Conservation (phyloP, 768 basidiomycete genomes). For the Nidularia pulvinata region DNA sequence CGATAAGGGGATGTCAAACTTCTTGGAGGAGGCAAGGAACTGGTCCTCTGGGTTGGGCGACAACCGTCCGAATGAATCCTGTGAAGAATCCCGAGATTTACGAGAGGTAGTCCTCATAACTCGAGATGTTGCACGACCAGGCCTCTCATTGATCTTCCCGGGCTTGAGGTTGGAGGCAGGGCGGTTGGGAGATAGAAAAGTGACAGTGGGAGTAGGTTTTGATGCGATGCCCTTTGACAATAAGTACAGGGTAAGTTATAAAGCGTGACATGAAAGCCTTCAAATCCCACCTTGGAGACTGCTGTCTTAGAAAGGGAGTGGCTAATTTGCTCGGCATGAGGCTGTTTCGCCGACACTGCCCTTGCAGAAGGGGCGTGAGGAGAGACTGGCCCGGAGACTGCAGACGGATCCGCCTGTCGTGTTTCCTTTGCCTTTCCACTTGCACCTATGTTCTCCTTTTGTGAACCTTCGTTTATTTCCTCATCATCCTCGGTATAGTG, state of each 20-base stretch:
- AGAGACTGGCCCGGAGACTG: conserved; percentile 14
- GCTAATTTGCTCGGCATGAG: conserved; percentile 19
- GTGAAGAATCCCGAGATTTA: conserved; percentile 29
- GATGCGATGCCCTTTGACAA: background rate
- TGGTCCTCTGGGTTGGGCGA: conserved; percentile 44
- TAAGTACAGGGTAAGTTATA: background rate
- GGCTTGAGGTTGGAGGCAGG: no score
- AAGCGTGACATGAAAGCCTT: conserved; percentile 1
- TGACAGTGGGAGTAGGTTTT: background rate
- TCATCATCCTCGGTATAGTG: conserved; percentile 24
- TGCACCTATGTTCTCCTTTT: conserved; percentile 48
- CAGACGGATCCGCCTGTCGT: conserved; percentile 10
- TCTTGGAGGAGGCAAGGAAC: conserved; percentile 43
- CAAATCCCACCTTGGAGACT: conserved; percentile 21
- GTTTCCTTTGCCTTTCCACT: conserved; percentile 2
- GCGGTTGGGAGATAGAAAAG: no score
- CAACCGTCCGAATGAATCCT: conserved; percentile 66
- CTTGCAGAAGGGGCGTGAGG: conserved; percentile 19
- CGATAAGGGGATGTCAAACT: conserved; percentile 58
- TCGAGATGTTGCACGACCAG: background rate
- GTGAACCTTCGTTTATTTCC: conserved; percentile 37
- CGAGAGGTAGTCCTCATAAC: background rate
- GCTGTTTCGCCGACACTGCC: conserved; percentile 15
- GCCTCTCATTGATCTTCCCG: no score
- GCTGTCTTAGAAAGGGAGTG: conserved; percentile 10